A percentile compares a stretch with the other conserved stretches of the same genome.
These are phyloP conservation scores for Ramichloridium luteum DNA, from an alignment of 2,329 filamentous ascomycete genomes.

Conservation along the genomic window DNA sequence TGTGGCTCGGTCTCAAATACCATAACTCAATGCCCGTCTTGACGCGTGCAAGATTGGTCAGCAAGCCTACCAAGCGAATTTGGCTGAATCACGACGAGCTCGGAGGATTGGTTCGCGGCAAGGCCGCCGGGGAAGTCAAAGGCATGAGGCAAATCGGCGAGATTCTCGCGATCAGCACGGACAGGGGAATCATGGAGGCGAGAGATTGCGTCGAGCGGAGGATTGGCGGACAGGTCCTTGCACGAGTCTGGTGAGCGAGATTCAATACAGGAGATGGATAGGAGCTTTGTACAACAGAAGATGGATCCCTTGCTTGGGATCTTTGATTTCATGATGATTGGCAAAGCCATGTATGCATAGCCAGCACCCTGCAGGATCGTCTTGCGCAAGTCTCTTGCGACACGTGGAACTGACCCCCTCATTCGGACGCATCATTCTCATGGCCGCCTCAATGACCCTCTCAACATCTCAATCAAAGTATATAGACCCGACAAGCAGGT, in stretches of 20 bases:
- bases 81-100: slow-evolving; percentile 53
- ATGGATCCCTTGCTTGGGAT: no score
- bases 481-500: no score
- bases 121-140: slow-evolving; percentile 52
- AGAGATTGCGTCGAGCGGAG: slow-evolving; percentile 71
- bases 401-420: no score
- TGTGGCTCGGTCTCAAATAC: slow-evolving; percentile 90
- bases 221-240: slow-evolving; percentile 69
- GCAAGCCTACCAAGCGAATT: slow-evolving; percentile 62
- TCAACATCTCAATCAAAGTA: no score
- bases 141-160: slow-evolving; percentile 68
- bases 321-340: no score
- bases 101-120: slow-evolving; percentile 54
- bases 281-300: no score
- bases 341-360: no score
- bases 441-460: no score
- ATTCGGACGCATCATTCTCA: no score
- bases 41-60: slow-evolving; percentile 51
- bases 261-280: no score
- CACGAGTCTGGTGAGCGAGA: slow-evolving; percentile 54
- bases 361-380: no score
- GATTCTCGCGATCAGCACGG: slow-evolving; percentile 67
- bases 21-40: slow-evolving; percentile 72
- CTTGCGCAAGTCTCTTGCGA: no score
- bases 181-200: slow-evolving; percentile 65